Evolutionary conservation across 2,329 filamentous ascomycete species (phyloP).

Genomic region (Sporothrix curviconia): DNA sequence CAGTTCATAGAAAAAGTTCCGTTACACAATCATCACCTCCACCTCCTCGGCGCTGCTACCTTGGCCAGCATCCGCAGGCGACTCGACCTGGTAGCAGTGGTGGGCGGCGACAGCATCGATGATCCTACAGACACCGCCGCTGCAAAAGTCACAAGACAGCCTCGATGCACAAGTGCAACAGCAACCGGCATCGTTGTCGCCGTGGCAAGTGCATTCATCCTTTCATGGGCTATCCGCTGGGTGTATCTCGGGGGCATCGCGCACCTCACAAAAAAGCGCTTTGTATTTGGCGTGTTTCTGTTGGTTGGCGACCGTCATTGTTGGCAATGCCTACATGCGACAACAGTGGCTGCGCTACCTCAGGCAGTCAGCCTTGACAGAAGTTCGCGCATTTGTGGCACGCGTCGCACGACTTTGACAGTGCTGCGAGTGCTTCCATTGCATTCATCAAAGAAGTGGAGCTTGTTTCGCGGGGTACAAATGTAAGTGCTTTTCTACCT

Average conservation of each 20-base stretch:
- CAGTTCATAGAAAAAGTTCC: slow-evolving; percentile 87
- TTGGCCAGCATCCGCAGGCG: slow-evolving; percentile 32
- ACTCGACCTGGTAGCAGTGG: not conserved
- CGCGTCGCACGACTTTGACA: slow-evolving; percentile 77
- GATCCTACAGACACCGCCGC: not conserved
- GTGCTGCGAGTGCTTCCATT: slow-evolving; percentile 66
- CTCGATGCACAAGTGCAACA: slow-evolving; percentile 20
- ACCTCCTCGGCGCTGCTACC: slow-evolving; percentile 67
- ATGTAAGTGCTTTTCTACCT: slow-evolving; percentile 47
- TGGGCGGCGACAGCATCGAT: not conserved
- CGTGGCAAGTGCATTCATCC: slow-evolving; percentile 58
- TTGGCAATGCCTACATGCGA: slow-evolving; percentile 65
- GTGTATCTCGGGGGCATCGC: slow-evolving; percentile 46
- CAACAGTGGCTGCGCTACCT: slow-evolving; percentile 78
- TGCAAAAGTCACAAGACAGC: not conserved
- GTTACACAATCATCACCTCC: slow-evolving; percentile 91
- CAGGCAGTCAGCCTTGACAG: slow-evolving; percentile 64
- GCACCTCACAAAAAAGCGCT: slow-evolving; percentile 50
- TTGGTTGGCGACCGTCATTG: slow-evolving; percentile 47
- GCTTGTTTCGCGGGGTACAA: slow-evolving; percentile 79
- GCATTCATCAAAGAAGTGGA: slow-evolving; percentile 92
- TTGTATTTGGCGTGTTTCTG: slow-evolving; percentile 39
- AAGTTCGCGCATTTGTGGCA: slow-evolving; percentile 61
- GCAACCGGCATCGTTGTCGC: slow-evolving; percentile 45
- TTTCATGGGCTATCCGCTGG: slow-evolving; percentile 70